Conservation (phyloP, 176 grass and related monocot genomes). For the Carex kokanica region DNA sequence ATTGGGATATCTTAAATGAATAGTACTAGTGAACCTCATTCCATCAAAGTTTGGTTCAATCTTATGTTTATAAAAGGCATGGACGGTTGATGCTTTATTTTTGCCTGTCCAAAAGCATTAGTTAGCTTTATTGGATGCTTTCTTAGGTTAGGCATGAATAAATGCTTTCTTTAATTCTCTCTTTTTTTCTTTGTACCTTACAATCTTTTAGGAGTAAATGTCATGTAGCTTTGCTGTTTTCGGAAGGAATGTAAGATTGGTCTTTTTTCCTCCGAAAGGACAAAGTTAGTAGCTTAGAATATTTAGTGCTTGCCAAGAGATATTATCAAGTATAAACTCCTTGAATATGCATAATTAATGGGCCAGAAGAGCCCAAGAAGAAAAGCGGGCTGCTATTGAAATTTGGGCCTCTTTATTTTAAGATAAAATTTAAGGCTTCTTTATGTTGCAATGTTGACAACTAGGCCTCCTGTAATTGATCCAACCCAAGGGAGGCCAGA, state of each 20-base stretch:
- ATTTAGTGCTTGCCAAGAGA: neutral
- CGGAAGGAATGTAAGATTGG: conserved; percentile 21
- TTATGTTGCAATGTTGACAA: neutral
- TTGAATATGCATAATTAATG: neutral
- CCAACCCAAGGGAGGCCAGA: neutral
- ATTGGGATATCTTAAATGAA: neutral
- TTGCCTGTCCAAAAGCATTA: neutral
- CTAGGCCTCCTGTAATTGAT: neutral
- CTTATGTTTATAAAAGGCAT: neutral
- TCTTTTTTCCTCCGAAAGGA: neutral
- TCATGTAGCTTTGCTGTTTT: conserved; percentile 25
- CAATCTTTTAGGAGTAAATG: conserved; percentile 32
- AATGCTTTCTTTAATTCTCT: conserved; percentile 27
- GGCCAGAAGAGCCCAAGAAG: neutral
- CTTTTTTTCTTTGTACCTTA: conserved; percentile 34
- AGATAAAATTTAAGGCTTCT: neutral
- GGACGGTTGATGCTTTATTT: conserved; percentile 10
- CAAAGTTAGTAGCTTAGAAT: conserved; percentile 7
- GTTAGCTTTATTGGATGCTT: conserved; percentile 27
- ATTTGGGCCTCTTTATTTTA: neutral
- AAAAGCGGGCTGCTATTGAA: neutral
- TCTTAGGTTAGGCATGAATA: conserved; percentile 29
- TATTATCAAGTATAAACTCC: neutral
- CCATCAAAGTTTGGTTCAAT: conserved; percentile 5
- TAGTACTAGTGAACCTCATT: neutral